These are phyloP conservation scores for Lignosus rhinocerotis DNA, from an alignment of 1,284 basidiomycete genomes.

Conservation along the genomic window DNA sequence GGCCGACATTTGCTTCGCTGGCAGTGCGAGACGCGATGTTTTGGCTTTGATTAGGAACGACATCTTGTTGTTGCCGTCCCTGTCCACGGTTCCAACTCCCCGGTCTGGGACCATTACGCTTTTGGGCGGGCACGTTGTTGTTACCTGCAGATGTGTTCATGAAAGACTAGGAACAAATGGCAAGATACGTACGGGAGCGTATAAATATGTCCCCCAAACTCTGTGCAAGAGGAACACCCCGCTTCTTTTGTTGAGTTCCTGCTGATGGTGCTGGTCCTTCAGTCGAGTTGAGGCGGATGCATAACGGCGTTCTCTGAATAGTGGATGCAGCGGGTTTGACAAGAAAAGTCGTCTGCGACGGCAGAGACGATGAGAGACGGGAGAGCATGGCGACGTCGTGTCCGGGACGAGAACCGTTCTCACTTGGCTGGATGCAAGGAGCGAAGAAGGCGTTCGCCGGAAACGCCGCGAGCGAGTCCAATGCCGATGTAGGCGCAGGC, in stretches of 20 bases:
- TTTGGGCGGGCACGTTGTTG: neutral
- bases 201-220: constrained; percentile 38
- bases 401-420: neutral
- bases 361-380: constrained; percentile 16
- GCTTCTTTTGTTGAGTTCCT: constrained; percentile 14
- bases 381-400: constrained; percentile 12
- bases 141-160: neutral
- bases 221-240: constrained; percentile 29
- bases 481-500: neutral
- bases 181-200: constrained; percentile 23
- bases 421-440: neutral
- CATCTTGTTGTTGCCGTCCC: neutral
- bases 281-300: constrained; percentile 19
- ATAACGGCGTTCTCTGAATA: neutral
- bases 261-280: constrained; percentile 9
- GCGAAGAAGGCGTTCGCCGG: neutral
- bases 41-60: neutral
- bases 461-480: neutral
- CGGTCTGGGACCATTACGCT: neutral
- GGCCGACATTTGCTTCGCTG: neutral
- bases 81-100: neutral
- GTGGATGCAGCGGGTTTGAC: neutral
- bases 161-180: neutral
- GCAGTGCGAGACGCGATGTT: neutral
- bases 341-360: neutral